Evolutionary conservation across 108 stramenopile species (phyloP).

Genomic region (Nitzschia sp.): DNA sequence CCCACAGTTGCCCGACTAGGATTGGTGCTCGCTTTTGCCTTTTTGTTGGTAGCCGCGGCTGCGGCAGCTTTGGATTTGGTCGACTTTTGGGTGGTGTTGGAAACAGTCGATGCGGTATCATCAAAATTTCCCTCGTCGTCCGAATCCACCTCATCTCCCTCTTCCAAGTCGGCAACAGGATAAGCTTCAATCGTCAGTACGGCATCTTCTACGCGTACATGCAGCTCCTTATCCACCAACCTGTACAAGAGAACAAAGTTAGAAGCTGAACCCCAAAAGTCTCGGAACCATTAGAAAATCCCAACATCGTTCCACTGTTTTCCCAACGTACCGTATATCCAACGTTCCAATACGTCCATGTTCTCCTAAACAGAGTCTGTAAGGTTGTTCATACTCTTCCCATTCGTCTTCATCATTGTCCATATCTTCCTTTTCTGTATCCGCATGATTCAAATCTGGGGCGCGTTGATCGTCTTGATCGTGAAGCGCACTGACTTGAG

Average conservation of each 20-base stretch:
- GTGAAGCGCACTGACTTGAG: too few relatives aligned
- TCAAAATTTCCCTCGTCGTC: conserved; percentile 16
- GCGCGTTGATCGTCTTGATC: too few relatives aligned
- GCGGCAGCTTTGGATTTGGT: conserved; percentile 4
- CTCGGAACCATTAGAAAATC: neutral
- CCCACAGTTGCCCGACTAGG: conserved; percentile 49
- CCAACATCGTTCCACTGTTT: neutral
- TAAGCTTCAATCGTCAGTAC: conserved; percentile 66
- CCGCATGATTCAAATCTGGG: neutral
- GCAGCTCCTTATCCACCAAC: conserved; percentile 63
- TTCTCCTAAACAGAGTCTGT: conserved; percentile 60
- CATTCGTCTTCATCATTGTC: conserved; percentile 30
- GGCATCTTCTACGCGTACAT: conserved; percentile 77
- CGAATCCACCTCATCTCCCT: conserved; percentile 6
- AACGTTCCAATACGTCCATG: conserved; percentile 70
- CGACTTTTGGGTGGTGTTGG: conserved; percentile 4
- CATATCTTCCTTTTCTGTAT: neutral
- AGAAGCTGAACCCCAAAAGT: neutral
- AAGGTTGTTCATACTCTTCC: conserved; percentile 48
- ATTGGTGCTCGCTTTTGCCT: conserved; percentile 12
- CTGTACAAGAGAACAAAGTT: neutral
- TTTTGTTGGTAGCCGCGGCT: conserved; percentile 16
- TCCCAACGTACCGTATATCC: conserved; percentile 51
- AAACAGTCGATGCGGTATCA: conserved; percentile 5
- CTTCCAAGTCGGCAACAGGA: conserved; percentile 16